Percentiles rank a stretch among this genome's conserved stretches.
phyloP scores from a whole-genome alignment of 495 filamentous ascomycete genomes.

The Entonaema liquescens region DNA sequence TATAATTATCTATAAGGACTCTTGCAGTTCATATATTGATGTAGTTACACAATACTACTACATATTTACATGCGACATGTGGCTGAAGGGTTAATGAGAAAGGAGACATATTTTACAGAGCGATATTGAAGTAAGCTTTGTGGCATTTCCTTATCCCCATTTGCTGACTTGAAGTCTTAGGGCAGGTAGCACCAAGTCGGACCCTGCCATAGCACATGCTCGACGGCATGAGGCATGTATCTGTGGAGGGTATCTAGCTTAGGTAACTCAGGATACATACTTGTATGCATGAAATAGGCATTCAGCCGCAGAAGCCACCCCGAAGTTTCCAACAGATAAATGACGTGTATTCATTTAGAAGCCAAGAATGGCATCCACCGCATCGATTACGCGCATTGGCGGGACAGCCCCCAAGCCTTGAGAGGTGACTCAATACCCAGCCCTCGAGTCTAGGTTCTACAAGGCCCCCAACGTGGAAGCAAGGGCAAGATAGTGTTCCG shows the following conservation, averaged over 20 bases:
- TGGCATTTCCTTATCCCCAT: background rate
- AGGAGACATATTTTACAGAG: background rate
- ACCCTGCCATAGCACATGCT: background rate
- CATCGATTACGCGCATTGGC: background rate
- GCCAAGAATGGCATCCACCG: background rate
- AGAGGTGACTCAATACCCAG: background rate
- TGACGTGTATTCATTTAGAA: constrained; percentile 4
- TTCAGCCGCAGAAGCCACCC: constrained; percentile 23
- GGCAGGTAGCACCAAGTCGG: background rate
- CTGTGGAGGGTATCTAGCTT: background rate
- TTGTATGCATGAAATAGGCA: constrained; percentile 15
- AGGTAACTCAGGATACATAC: constrained; percentile 4
- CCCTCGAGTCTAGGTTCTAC: background rate
- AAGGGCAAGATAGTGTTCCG: background rate
- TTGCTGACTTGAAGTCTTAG: background rate
- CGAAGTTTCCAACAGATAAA: constrained; percentile 11
- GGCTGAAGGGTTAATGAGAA: background rate
- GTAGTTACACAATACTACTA: background rate
- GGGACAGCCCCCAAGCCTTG: background rate
- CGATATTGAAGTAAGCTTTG: background rate
- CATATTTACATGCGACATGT: background rate
- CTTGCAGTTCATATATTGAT: background rate
- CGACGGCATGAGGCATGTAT: background rate
- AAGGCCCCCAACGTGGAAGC: background rate
- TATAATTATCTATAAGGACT: background rate